phyloP scores from a whole-genome alignment of 2,329 filamentous ascomycete species.

The Aspergillus awamori region DNA sequence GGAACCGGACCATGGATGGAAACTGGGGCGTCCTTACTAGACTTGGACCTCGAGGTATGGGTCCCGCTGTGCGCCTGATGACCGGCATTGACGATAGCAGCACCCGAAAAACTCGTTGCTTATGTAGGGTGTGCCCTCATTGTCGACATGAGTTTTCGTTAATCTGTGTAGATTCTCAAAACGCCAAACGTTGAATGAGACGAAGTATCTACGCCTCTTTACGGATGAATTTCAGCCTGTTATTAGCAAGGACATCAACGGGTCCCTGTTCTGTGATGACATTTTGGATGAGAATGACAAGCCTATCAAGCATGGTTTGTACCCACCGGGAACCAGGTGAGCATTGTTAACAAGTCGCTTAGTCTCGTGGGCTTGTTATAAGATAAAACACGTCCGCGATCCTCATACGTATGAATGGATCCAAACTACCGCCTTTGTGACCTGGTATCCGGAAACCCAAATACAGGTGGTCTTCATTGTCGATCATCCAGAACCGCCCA shows the following conservation, averaged over 20 bases:
- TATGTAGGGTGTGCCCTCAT: background rate
- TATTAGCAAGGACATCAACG: slow-evolving; percentile 23
- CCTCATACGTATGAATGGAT: slow-evolving; percentile 23
- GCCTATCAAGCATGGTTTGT: background rate
- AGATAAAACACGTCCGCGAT: slow-evolving; percentile 23
- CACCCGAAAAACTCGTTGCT: background rate
- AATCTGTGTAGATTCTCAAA: background rate
- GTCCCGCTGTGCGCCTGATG: background rate
- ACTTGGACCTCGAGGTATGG: background rate
- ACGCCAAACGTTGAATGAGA: background rate
- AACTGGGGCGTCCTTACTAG: background rate
- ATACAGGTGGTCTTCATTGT: slow-evolving; percentile 21
- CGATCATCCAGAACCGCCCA: slow-evolving; percentile 3
- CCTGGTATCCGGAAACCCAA: slow-evolving; percentile 19
- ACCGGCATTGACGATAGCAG: background rate
- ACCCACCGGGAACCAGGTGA: too few species aligned
- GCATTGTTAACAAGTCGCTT: background rate
- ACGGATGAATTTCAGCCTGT: slow-evolving; percentile 13
- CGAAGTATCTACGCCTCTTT: background rate
- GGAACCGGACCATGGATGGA: background rate
- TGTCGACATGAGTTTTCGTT: background rate
- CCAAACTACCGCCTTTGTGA: slow-evolving; percentile 25
- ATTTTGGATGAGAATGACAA: background rate
- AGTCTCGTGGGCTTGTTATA: slow-evolving; percentile 31
- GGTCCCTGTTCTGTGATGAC: slow-evolving; percentile 24